These are phyloP conservation scores for Candida schatavii DNA, from an alignment of 805 yeast species.

Conservation along the genomic window DNA sequence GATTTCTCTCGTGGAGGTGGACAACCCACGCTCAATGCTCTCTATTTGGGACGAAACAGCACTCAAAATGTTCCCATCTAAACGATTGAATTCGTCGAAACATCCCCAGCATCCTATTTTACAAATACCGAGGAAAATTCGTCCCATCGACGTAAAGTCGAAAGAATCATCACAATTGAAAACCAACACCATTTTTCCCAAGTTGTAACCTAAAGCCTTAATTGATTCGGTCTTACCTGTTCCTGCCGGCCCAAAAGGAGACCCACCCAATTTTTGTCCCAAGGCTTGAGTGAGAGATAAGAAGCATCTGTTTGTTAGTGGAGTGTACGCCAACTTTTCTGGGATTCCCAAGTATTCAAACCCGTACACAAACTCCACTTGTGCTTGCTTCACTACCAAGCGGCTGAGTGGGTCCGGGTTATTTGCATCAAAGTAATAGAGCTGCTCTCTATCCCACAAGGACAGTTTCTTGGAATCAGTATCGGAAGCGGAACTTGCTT, in stretches of 20 bases:
- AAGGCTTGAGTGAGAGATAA: slow-evolving; percentile 72
- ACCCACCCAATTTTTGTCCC: slow-evolving; percentile 75
- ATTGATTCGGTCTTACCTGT: slow-evolving; percentile 94
- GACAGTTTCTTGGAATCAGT: slow-evolving; percentile 16
- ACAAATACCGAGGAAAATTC: slow-evolving; percentile 76
- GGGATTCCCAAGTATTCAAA: slow-evolving; percentile 79
- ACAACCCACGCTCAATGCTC: slow-evolving; percentile 57
- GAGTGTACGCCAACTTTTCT: slow-evolving; percentile 73
- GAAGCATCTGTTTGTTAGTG: slow-evolving; percentile 62
- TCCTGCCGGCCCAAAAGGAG: slow-evolving; percentile 95
- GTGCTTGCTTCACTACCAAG: slow-evolving; percentile 51
- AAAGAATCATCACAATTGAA: slow-evolving; percentile 91
- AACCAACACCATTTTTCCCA: slow-evolving; percentile 81
- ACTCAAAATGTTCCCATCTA: slow-evolving; percentile 68
- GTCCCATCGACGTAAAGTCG: slow-evolving; percentile 73
- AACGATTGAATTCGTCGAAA: slow-evolving; percentile 90
- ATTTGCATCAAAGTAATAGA: slow-evolving; percentile 37
- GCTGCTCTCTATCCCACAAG: slow-evolving; percentile 53
- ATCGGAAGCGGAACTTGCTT: slow-evolving; percentile 11
- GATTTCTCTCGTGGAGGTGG: slow-evolving; percentile 20
- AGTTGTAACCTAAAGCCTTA: slow-evolving; percentile 73
- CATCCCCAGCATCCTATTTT: slow-evolving; percentile 93
- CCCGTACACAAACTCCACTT: slow-evolving; percentile 58
- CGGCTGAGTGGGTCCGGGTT: slow-evolving; percentile 24
- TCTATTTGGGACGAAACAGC: slow-evolving; percentile 84